Base-by-base conservation (phyloP, 352 stramenopile species). In the Phytophthora multivora region DNA sequence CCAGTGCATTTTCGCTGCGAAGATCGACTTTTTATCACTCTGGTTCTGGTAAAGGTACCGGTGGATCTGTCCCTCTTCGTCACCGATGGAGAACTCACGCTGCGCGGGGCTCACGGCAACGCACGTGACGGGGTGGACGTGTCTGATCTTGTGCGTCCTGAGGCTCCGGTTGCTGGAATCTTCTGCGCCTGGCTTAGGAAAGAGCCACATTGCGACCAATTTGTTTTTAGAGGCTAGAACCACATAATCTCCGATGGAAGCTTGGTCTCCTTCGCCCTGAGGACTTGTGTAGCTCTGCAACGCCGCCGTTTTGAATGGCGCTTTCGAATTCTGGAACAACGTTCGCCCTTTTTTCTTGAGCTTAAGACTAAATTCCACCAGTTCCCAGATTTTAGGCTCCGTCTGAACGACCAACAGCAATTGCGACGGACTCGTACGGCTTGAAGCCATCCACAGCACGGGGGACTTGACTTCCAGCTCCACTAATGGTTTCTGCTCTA, bases 1-100 rank as follows among this genome's bases (percentile, higher is more conserved):
- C 89, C 89, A 97, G 65, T 97, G 89, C 68, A 94, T 76, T 62
- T 83, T 89, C 30, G 80, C 71, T 0, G 64, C 76, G 9, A 69
- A 77, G 2, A 31, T n/a, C 1, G 41, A 6, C 8, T 11, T 16
- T 10, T 65, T 33, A 41, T 21, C 61, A 15, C 43, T 53, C 11
- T 16, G 18, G 4, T 23, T 51, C 5, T 61, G 48, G 31, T 63
- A 21, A 41, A 84, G 58, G 63, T 78, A 87, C 2, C 79, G 74
- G 54, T 80, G 81, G 39, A 95, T 86, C 66, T 93, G 83, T 12
- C 86, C 86, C 5, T 75, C 31, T 9, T 49, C 23, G 43, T 95
- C 84, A 33, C 86, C 86, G n/a, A 91, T 55, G 4, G 85, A 62
- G 39, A 91, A 91, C 62, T 91, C 83, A 2, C 63, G 56, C 7